A percentile compares a stretch with the other conserved stretches of the same genome.
These are phyloP conservation scores for Phycomyces blakesleeanus DNA, from an alignment of 192 early-diverging fungal genomes.

Conservation along the genomic window DNA sequence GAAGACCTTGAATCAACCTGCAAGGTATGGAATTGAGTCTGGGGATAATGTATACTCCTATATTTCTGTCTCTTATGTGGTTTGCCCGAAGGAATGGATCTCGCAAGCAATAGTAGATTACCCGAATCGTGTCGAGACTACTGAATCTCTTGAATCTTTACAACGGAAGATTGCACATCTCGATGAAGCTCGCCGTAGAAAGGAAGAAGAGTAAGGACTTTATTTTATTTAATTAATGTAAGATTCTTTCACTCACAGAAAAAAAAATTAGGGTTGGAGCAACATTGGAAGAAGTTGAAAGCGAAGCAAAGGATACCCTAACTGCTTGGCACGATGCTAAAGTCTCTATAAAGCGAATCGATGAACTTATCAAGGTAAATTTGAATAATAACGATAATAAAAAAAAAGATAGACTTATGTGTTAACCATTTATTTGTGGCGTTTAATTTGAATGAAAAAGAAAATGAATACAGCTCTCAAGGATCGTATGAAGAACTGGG, in stretches of 20 bases:
- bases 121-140: conserved; percentile 57
- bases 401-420: not conserved
- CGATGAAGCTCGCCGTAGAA: conserved; percentile 47
- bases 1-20: not conserved
- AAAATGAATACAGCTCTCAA: conserved; percentile 54
- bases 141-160: conserved; percentile 40
- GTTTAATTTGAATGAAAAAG: conserved; percentile 17
- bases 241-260: too few relatives aligned
- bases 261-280: conserved; percentile 45
- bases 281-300: conserved; percentile 57
- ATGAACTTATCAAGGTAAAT: conserved; percentile 45
- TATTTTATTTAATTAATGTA: not conserved
- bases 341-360: conserved; percentile 44
- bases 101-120: conserved; percentile 52
- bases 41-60: too few relatives aligned
- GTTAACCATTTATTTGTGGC: not conserved
- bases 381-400: not conserved
- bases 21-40: not conserved
- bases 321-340: conserved; percentile 54
- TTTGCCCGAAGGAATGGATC: conserved; percentile 36
- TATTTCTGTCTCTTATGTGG: too few relatives aligned
- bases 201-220: conserved; percentile 40
- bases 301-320: conserved; percentile 46
- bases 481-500: conserved; percentile 59
- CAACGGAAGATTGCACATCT: conserved; percentile 59